Base-by-base conservation (phyloP, 1,284 basidiomycete species). In the Pseudozyma sp. region DNA sequence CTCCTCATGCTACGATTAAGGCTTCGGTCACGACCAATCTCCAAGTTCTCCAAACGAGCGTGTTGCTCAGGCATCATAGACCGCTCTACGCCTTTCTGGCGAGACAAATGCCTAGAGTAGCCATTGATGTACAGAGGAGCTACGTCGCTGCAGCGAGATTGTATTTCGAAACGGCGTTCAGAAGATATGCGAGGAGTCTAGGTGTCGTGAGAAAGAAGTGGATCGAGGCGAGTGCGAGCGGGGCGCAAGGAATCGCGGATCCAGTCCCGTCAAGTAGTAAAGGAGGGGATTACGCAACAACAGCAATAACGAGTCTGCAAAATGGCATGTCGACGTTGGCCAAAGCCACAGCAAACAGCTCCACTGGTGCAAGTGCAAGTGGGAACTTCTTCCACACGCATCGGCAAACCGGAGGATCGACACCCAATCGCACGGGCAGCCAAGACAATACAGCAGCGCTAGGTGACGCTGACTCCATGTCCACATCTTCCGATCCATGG, bases 101-200 rank as follows among this genome's bases (percentile, higher is more conserved):
- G 65, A 90, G 92, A 8, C 93, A 95, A 75, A 91, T 92, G 14
- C 89, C 92, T 4, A 88, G 89, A 39, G 92, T 95, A 31, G 95
- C 96, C 2, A 90, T 90, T 67, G 96, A 98, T 85, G 88, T 99
- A 19, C 94, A 96, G 85, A 88, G 93, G 51, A 91, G 92, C 5
- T 99, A 99, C 83, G 87, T 92, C 36, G 89, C 89, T 48, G 90
- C 92, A 12, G 92, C 93, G 5, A 89, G 95, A 19, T 89, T 93
- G 18, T 99, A 97, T 85, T 98, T 95, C 73, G 97, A 99, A 86
- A 98, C 97, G 16, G 94, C 92, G 0, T 95, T 99, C 83, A 87
- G 97, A 64, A 88, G 97, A 52, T 99, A 99, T 84, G 89, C 91
- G 34, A 88, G 97, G 36, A 92, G 71, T 50, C 50, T 83, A 0